These are phyloP conservation scores for Venturiaceae sp. DNA, from an alignment of 2,329 filamentous ascomycete species.

Conservation along the genomic window DNA sequence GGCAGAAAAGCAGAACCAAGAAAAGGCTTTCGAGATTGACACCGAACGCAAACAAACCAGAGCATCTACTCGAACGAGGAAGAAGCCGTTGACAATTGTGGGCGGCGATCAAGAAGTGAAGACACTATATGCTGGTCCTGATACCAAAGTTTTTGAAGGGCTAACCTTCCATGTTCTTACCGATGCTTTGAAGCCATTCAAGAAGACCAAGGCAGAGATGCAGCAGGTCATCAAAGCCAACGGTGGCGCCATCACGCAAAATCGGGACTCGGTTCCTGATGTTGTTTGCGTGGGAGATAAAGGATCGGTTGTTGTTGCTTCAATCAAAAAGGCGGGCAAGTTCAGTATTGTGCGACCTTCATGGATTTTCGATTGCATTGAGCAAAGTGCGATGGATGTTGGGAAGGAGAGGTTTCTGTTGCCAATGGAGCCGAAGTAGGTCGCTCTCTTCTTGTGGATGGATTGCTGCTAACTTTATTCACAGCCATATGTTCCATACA, in stretches of 20 bases:
- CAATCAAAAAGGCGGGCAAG: slow-evolving; percentile 62
- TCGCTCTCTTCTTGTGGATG: not conserved
- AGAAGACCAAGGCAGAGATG: slow-evolving; percentile 68
- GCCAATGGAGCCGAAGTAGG: slow-evolving; percentile 48
- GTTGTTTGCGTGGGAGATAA: slow-evolving; percentile 75
- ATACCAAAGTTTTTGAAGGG: slow-evolving; percentile 60
- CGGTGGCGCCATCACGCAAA: slow-evolving; percentile 71
- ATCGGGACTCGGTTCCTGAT: slow-evolving; percentile 48
- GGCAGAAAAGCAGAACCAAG: slow-evolving; percentile 61
- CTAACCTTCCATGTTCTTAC: slow-evolving; percentile 75
- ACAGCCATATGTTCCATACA: slow-evolving; percentile 64
- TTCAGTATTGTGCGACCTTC: slow-evolving; percentile 65
- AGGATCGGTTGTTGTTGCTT: slow-evolving; percentile 67
- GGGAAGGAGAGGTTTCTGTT: slow-evolving; percentile 49
- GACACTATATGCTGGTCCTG: slow-evolving; percentile 46
- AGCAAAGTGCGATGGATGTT: slow-evolving; percentile 43
- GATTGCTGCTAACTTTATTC: slow-evolving; percentile 32
- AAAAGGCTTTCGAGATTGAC: slow-evolving; percentile 60
- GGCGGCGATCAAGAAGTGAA: slow-evolving; percentile 50
- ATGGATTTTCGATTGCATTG: slow-evolving; percentile 79
- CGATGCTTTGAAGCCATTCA: slow-evolving; percentile 58
- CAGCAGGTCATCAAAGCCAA: slow-evolving; percentile 75
- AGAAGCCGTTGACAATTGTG: slow-evolving; percentile 64
- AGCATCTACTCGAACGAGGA: slow-evolving; percentile 44
- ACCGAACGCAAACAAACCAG: slow-evolving; percentile 53